These are phyloP conservation scores for Penicillium sp. DNA, from an alignment of 2,329 filamentous ascomycete genomes.

Conservation along the genomic window DNA sequence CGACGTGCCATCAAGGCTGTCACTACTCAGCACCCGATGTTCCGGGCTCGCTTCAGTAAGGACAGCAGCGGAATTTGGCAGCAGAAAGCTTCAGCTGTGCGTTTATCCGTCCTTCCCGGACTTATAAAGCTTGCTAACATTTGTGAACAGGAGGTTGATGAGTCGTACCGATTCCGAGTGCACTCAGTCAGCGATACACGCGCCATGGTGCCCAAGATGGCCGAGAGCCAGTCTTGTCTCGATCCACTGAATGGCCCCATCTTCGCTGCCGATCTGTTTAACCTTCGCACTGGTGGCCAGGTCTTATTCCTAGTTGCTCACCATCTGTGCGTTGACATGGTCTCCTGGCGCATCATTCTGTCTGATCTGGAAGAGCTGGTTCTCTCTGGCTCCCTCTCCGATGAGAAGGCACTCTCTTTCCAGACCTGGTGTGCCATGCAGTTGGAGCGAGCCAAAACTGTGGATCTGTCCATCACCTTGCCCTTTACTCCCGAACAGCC, in stretches of 20 bases:
- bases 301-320: constrained; percentile 31
- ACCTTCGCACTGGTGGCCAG: constrained; percentile 33
- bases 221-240: constrained; percentile 33
- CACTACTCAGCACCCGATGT: constrained; percentile 36
- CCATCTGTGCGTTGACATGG: constrained; percentile 32
- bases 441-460: constrained; percentile 24
- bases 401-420: constrained; percentile 39
- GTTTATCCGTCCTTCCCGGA: constrained; percentile 1
- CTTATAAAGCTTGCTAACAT: constrained; percentile 7
- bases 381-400: constrained; percentile 31
- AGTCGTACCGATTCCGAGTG: constrained; percentile 33
- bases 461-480: constrained; percentile 15
- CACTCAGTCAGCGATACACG: constrained; percentile 25
- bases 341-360: constrained; percentile 37
- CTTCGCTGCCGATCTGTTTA: constrained; percentile 41
- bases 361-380: constrained; percentile 39
- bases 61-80: constrained; percentile 25
- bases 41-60: constrained; percentile 31
- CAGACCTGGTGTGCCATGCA: constrained; percentile 40
- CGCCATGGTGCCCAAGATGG: constrained; percentile 28
- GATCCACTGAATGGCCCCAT: constrained; percentile 36
- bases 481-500: constrained; percentile 33
- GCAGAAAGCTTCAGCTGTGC: constrained; percentile 28
- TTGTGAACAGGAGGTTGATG: constrained; percentile 27
- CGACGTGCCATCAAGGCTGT: constrained; percentile 30